phyloP scores from a whole-genome alignment of 2,329 filamentous ascomycete species.

The Fusarium redolens region DNA sequence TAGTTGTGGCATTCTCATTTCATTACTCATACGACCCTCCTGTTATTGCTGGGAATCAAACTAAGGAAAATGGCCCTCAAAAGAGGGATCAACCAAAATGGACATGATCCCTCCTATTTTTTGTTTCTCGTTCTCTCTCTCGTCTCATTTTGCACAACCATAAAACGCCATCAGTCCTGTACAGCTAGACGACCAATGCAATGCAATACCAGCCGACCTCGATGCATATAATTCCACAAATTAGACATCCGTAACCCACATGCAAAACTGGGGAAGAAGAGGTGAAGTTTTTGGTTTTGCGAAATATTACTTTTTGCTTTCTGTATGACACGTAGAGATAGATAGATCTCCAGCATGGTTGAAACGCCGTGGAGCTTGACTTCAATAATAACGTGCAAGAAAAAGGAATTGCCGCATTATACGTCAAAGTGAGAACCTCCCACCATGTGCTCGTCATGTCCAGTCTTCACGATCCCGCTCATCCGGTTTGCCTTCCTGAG shows the following conservation, averaged over 20 bases:
- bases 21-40: constrained; percentile 38
- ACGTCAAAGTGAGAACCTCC: constrained; percentile 72
- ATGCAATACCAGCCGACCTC: constrained; percentile 46
- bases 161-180: constrained; percentile 47
- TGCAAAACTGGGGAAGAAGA: constrained; percentile 21
- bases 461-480: constrained; percentile 71
- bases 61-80: constrained; percentile 21
- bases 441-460: constrained; percentile 73
- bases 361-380: constrained; percentile 41
- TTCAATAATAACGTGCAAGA: constrained; percentile 28
- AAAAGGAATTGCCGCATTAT: constrained; percentile 52
- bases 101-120: constrained; percentile 15
- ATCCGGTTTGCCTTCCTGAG: constrained; percentile 67
- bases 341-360: constrained; percentile 40
- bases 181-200: constrained; percentile 45
- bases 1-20: constrained; percentile 35
- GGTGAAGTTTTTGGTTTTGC: constrained; percentile 33
- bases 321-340: constrained; percentile 41
- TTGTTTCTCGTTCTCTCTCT: constrained; percentile 6
- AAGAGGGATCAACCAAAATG: constrained; percentile 8
- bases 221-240: constrained; percentile 52
- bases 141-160: constrained; percentile 38
- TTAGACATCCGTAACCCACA: constrained; percentile 44
- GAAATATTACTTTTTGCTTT: constrained; percentile 46
- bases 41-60: constrained; percentile 33